Conservation (phyloP, 2,329 filamentous ascomycete genomes). For the Colletotrichum sp. region DNA sequence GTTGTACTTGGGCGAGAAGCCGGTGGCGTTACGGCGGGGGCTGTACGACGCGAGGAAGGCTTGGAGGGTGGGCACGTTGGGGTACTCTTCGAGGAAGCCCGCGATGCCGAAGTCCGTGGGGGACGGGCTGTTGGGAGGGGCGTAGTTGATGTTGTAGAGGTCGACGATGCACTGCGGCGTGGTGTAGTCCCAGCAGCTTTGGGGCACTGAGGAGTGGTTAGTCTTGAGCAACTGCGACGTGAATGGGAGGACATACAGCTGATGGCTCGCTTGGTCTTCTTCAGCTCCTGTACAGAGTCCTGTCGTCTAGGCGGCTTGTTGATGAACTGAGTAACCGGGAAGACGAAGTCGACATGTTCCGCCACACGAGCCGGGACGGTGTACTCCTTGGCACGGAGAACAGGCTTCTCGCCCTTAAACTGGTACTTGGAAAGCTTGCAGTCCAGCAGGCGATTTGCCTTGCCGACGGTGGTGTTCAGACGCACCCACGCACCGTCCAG, state of each 20-base stretch:
- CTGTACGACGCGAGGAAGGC: conserved; percentile 2
- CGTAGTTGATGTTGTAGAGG: conserved; percentile 50
- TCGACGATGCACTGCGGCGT: conserved; percentile 46
- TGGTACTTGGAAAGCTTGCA: conserved; percentile 46
- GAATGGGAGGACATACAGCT: not conserved
- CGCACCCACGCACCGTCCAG: conserved; percentile 45
- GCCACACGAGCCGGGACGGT: conserved; percentile 44
- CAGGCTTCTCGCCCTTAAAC: conserved; percentile 38
- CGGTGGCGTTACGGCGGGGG: conserved; percentile 14
- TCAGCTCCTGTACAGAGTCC: conserved; percentile 23
- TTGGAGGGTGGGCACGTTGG: not conserved
- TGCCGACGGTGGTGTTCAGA: conserved; percentile 43
- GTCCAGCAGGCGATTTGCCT: conserved; percentile 44
- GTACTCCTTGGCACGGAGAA: conserved; percentile 51
- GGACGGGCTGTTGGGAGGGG: conserved; percentile 1
- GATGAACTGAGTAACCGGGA: conserved; percentile 55
- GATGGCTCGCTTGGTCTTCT: not conserved
- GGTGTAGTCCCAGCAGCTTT: conserved; percentile 23
- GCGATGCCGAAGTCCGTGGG: conserved; percentile 5
- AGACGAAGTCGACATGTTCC: conserved; percentile 47
- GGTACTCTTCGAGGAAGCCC: conserved; percentile 2
- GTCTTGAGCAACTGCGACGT: not conserved
- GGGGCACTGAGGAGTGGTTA: not conserved
- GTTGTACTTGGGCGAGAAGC: conserved; percentile 1
- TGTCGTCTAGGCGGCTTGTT: conserved; percentile 37